Base-by-base conservation (phyloP, 768 basidiomycete species). In the Xerocomus brunneocitrinus region DNA sequence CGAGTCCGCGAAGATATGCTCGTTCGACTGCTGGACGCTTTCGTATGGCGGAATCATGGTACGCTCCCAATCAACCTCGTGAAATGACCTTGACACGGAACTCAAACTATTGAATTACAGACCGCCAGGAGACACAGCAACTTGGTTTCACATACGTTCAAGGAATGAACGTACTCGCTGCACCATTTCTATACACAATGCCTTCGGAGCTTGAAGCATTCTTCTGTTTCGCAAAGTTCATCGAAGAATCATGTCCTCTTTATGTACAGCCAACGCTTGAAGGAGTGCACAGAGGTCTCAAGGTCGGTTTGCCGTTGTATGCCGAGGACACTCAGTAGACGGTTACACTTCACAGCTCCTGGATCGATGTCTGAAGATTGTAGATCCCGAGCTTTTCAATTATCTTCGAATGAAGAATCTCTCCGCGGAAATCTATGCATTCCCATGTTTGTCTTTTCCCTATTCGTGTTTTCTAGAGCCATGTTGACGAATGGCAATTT, bases 121-220 rank as follows among this genome's bases (percentile, higher is more conserved):
- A 92, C 62, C 77, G 83, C 58, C 85, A 87, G 69, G 88, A 91
- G 62, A 76, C 75, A 1, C 81, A 88, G n/a, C 84, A 84, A 53
- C 79, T 91, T 39, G 90, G 83, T 8, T 97, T 98, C 71, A 93
- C 91, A 30, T 99, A 98, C 63, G 95, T 99, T 8, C 95, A 99
- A 72, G 97, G 97, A 30, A 98, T 97, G 93, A 99, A 99, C 67
- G 97, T 98, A 45, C 84, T 99, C 34, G 93, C 95, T 22, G 97
- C 97, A 3, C 97, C 97, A 0, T 99, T 98, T 70, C 79, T 99
- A 28, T 99, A 97, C 66, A 92, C 90, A 10, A 90, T 98, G 84
- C 95, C 97, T 6, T 93, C 93, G 9, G 93, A 99, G 69, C 72
- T 98, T n/a, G 97, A 99, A 70, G 97, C 97, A 1, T 99, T 98